Base-by-base conservation (phyloP, 495 filamentous ascomycete genomes). In the Neurospora pannonica region DNA sequence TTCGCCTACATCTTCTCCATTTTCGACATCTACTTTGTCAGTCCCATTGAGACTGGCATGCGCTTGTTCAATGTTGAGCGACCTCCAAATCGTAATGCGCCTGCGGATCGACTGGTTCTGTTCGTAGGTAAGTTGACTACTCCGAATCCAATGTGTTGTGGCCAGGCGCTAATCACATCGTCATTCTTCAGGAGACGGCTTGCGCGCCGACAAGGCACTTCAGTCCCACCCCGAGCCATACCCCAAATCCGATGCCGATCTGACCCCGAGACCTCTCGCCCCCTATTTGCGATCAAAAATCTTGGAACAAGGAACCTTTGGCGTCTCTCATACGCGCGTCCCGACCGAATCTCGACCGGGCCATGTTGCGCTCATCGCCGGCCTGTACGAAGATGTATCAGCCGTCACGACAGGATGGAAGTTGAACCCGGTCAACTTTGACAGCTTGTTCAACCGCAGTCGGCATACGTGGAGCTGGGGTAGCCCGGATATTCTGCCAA, bases 21-120 rank as follows among this genome's bases (percentile, higher is more conserved):
- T 76, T 99, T 99, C 82, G 97, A 98, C 81, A 97, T 98, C 75
- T 99, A 99, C 84, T 99, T 99, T 81, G 94, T 98, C 76, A 97
- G 94, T 79, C 97, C 97, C 21, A 97, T 99, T 77, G 97, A 98
- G 43, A 92, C 90, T 87, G 97, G 97, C 78, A 98, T 99, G 97
- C 89, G 87, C 76, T 87, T 93, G 71, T 95, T 92, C 83, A 83
- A 83, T 40, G 87, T 96, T 48, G 89, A 94, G 67, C 85, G 92
- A 71, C 84, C 89, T 42, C 74, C 83, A 28, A 85, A 84, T 46
- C 81, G 79, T n/a, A 88, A 91, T 81, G 88, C 94, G 17, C 96
- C 96, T 36, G 95, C 97, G 6, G 91, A 93, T 83, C 90, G 97
- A 72, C 88, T 99, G 70, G 91, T 99, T 72, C 88, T 99, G 15